phyloP scores from a whole-genome alignment of 1,284 basidiomycete species.

The Sporisorium scitamineum region DNA sequence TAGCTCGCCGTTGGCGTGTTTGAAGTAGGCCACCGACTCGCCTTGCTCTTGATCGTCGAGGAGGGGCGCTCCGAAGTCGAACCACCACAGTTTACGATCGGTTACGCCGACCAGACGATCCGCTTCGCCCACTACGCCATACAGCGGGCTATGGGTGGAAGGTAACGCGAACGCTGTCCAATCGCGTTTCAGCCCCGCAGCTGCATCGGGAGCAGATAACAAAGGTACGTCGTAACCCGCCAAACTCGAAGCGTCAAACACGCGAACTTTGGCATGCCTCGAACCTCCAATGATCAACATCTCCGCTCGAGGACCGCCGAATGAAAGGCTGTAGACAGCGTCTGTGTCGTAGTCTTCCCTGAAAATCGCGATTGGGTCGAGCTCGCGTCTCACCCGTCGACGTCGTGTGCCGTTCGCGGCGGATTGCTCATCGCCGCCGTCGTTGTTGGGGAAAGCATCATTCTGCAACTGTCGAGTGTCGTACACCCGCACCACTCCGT shows the following conservation, averaged over 20 bases:
- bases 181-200: constrained; percentile 1
- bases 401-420: neutral
- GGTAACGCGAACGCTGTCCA: constrained; percentile 42
- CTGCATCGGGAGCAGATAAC: neutral
- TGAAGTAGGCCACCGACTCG: constrained; percentile 19
- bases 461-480: constrained; percentile 25
- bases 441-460: neutral
- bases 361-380: constrained; percentile 30
- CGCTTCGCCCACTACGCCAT: constrained; percentile 16
- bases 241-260: constrained; percentile 26
- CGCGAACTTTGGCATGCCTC: constrained; percentile 25
- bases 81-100: constrained; percentile 35
- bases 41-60: neutral
- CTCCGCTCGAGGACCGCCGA: constrained; percentile 25
- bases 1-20: constrained; percentile 12
- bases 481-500: constrained; percentile 47
- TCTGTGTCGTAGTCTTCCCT: constrained; percentile 25
- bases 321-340: constrained; percentile 39
- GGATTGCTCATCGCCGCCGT: neutral
- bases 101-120: constrained; percentile 36
- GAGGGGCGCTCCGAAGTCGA: constrained; percentile 33
- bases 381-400: neutral
- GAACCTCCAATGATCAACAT: constrained; percentile 29
- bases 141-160: constrained; percentile 32
- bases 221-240: constrained; percentile 14